Evolutionary conservation across 2,329 filamentous ascomycete genomes (phyloP), one percentile per base, ranked within the genome.

Genomic region (Dryadomyces sulphureus): DNA sequence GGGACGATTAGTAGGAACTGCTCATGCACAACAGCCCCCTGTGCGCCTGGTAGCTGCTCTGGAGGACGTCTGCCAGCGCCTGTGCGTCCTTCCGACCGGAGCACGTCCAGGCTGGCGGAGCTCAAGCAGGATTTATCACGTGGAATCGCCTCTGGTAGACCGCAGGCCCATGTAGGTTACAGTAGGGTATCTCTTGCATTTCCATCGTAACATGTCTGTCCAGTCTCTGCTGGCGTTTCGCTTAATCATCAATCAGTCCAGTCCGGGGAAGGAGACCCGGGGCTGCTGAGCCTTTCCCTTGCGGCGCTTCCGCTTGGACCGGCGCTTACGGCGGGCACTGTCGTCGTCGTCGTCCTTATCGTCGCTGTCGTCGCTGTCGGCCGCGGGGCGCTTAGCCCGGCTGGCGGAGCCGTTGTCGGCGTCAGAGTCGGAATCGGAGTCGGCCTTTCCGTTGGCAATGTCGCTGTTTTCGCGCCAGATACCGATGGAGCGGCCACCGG

Each of bases 401-500:
- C 27, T 41, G 36, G 34, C 40, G 21, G 32, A 50, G 12, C 52
- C 49, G 8, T 69, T 65, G 2, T 8, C 24, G 30, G 27, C 22
- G 9, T 38, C 40, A 7, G 73, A 68, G 40, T 68, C 72, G 32
- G 65, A 68, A 16, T 60, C 58, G 6, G 64, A 61, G 4, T 56
- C 54, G 34, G 58, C 54, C 4, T 60, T 60, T 1, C 63, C 63
- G 2, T 54, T 54, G 25, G 59, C 56, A 2, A 65, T 68, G 20
- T 73, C 69, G 3, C 67, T 68, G n/a, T 73, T 67, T 49, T 81
- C 75, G 58, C 92, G 78, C 92, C 92, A 98, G 2, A 96, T 80
- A 62, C 95, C 95, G 52, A 98, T 75, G 0, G 79, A 79, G 54
- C 74, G 75, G 0, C 92, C 92, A 45, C 92, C 92, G 11, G 87